Evolutionary conservation across 73 alveolate genomes (phyloP), one percentile per base, ranked within the genome.

Genomic region (Tetrahymena elliotti): DNA sequence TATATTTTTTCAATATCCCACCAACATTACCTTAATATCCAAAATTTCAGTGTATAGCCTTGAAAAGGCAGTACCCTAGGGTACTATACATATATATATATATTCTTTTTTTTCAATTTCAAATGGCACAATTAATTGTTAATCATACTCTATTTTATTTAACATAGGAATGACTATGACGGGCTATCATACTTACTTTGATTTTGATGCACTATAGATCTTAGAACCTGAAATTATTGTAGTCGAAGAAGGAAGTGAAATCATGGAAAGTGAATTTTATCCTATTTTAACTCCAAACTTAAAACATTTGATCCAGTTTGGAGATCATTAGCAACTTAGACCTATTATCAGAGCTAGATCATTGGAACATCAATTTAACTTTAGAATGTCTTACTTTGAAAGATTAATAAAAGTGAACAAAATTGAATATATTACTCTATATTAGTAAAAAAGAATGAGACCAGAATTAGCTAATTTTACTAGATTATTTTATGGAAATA

Each of bases 171-270:
- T 97, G 98, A 98, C 99, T 53, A 95, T 99, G 35, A 98, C 99
- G 11, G 99, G 99, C 35, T 95, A 98, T 41, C 98, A 99, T 12
- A 98, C 97, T 96, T 96, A 96, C 84, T 93, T 94, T 47, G 96
- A 97, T 93, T 93, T 94, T 47, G 96, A 97, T 11, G 95, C 96
- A 31, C 84, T 98, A 39, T 97, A 96, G 92, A 96, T 95, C 52
- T 93, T 95, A 93, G 95, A 96, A 35, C 96, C 97, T 92, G 98
- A 97, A 52, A 97, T 97, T 12, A 96, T 97, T 94, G 97, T 98
- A 12, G 97, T 98, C 0, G 99, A 98, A 94, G 99, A 98, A 95
- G 99, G 99, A 1, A 99, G 99, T 18, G 99, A 98, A 96, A 98
- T 98, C 37, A 95, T 97, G 47, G 99, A 98, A 95, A 97, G 99